phyloP scores from a whole-genome alignment of 306 rosid species.

The Rosa lucieae region DNA sequence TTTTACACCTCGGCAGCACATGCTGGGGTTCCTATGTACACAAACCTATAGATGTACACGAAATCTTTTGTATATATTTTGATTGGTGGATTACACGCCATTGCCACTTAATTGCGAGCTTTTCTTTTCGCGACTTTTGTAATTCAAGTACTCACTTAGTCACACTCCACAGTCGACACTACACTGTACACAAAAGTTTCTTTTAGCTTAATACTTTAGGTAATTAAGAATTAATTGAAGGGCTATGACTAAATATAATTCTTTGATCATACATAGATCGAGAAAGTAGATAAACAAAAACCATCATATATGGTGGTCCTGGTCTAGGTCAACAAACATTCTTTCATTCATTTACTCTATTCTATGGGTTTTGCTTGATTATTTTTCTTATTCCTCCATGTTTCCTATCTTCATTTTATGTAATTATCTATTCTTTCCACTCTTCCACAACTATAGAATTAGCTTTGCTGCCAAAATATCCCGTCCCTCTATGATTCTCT shows the following conservation, averaged over 20 bases:
- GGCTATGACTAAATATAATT: neutral
- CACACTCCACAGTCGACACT: constrained; percentile 15
- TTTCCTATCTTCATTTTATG: neutral
- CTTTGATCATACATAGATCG: neutral
- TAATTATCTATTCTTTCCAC: neutral
- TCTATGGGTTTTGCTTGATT: neutral
- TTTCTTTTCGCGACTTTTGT: constrained; percentile 16
- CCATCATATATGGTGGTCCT: constrained; percentile 7
- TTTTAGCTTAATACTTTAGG: neutral
- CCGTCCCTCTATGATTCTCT: neutral
- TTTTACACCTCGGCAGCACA: constrained; percentile 56
- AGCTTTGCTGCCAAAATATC: neutral
- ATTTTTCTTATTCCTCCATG: neutral
- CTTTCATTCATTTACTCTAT: neutral
- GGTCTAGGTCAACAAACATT: constrained; percentile 24
- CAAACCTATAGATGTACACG: neutral
- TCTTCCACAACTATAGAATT: neutral
- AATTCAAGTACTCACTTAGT: constrained; percentile 6
- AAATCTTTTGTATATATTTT: constrained; percentile 2
- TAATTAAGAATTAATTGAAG: neutral
- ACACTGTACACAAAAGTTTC: neutral
- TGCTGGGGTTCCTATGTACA: constrained; percentile 29
- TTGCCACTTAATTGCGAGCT: constrained; percentile 28
- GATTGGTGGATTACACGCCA: constrained; percentile 46
- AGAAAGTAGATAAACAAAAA: neutral